Conservation (phyloP, 1,284 basidiomycete genomes). For the Meira nashicola region DNA sequence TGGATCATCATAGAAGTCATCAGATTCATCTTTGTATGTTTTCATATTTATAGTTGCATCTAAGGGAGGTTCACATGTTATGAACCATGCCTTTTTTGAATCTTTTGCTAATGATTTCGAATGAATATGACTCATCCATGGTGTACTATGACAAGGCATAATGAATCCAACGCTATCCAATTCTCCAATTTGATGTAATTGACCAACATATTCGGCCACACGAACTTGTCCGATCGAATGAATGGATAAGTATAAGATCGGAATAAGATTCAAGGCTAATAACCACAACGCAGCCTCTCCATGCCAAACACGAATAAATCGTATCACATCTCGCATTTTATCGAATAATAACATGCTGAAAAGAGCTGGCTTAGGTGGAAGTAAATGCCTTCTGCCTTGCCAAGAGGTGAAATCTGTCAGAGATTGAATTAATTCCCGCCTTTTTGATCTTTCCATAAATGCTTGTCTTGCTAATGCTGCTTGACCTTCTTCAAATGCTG, state of each 20-base stretch:
- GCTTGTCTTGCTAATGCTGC: neutral
- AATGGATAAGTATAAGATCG: constrained; percentile 13
- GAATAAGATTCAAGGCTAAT: neutral
- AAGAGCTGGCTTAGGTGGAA: neutral
- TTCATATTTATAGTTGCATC: neutral
- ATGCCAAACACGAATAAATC: neutral
- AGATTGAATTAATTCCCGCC: neutral
- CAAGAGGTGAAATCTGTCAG: neutral
- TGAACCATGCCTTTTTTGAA: constrained; percentile 63
- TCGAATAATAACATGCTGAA: neutral
- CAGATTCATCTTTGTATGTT: constrained; percentile 74
- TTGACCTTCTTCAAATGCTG: neutral
- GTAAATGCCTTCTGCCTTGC: neutral
- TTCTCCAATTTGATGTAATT: constrained; percentile 16
- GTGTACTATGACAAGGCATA: constrained; percentile 98
- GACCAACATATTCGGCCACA: constrained; percentile 22
- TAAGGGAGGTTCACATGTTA: constrained; percentile 78
- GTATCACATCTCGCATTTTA: neutral
- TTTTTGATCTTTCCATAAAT: neutral
- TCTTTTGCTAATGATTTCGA: neutral
- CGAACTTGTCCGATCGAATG: constrained; percentile 33
- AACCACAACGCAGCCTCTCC: neutral
- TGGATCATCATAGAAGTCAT: constrained; percentile 74
- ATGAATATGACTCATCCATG: constrained; percentile 87
- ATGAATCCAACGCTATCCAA: constrained; percentile 68